Evolutionary conservation across 768 basidiomycete genomes (phyloP), one percentile per base, ranked within the genome.

Genomic region (Steccherinum ochraceum): DNA sequence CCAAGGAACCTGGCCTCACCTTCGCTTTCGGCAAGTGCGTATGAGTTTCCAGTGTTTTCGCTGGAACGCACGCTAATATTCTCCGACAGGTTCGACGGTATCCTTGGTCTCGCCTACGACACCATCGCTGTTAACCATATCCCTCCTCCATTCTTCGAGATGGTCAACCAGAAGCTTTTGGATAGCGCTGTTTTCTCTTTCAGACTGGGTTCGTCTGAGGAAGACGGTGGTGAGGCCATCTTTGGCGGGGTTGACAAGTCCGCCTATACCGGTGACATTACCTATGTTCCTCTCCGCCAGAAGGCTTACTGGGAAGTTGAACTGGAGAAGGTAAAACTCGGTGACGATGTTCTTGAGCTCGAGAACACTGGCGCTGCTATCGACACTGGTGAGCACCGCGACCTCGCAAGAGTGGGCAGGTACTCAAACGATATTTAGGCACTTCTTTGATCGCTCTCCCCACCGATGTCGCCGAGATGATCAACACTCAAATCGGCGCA

Each of bases 231-330:
- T 46, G 91, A 93, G 66, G 91, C 86, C 26, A 70, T 86, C 52
- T 98, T 98, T 56, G 95, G 95, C 58, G 95, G 93, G 40, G 78
- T 97, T 54, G 93, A 99, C 66, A 48, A 67, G 11, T 58, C 58
- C 21, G 86, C 89, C 26, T 97, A 88, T 72, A 79, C 67, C 3
- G 96, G 96, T 66, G 73, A 83, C 62, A 77, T 99, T 53, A 61
- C 67, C 20, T 98, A 98, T 61, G 92, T 87, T 24, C 95, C 96
- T 46, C 76, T 99, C 48, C 85, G 94, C 60, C 82, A 92, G 60
- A 93, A 90, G 77, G 96, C 92, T 3, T 98, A 96, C 71, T 96
- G 94, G 94, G 95, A 98, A 69, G 92, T 98, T 43, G 93, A 96
- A 66, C 85, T 99, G 23, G 77, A 90, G 71, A 84, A 84, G 66